Evolutionary conservation across 2,329 filamentous ascomycete species (phyloP).

Genomic region (Fusarium sp.): DNA sequence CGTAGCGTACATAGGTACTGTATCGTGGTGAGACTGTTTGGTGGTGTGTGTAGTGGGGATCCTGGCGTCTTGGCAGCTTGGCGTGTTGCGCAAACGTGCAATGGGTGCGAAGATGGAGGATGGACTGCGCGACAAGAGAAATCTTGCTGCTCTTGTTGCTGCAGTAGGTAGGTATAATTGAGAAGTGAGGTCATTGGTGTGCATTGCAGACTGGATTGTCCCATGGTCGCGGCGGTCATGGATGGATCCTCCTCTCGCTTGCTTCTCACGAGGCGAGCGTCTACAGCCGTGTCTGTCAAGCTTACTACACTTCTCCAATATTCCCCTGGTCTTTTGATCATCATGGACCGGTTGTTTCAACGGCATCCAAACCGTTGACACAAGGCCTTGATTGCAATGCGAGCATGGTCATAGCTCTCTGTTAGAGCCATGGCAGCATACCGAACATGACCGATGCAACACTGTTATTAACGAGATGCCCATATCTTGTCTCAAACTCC

Average conservation of each 20-base stretch:
- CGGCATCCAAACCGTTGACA: conserved; percentile 19
- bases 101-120: neutral
- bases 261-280: conserved; percentile 2
- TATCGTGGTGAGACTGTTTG: conserved; percentile 21
- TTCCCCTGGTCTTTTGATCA: conserved; percentile 13
- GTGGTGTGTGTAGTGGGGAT: conserved; percentile 39
- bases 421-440: neutral
- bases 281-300: conserved; percentile 12
- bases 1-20: neutral
- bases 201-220: conserved; percentile 22
- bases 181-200: conserved; percentile 42
- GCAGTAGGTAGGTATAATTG: neutral
- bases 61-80: conserved; percentile 37
- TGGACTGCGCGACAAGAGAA: conserved; percentile 14
- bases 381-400: neutral
- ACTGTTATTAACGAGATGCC: neutral
- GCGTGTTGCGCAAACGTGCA: conserved; percentile 22
- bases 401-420: neutral
- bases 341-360: conserved; percentile 15
- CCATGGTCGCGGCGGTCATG: conserved; percentile 16
- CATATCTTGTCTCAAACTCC: conserved; percentile 2
- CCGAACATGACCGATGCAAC: neutral
- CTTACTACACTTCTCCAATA: conserved; percentile 2
- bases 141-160: conserved; percentile 10
- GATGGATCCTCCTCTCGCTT: neutral